Conservation (phyloP, 768 basidiomycete species). For the Pholiota molesta region DNA sequence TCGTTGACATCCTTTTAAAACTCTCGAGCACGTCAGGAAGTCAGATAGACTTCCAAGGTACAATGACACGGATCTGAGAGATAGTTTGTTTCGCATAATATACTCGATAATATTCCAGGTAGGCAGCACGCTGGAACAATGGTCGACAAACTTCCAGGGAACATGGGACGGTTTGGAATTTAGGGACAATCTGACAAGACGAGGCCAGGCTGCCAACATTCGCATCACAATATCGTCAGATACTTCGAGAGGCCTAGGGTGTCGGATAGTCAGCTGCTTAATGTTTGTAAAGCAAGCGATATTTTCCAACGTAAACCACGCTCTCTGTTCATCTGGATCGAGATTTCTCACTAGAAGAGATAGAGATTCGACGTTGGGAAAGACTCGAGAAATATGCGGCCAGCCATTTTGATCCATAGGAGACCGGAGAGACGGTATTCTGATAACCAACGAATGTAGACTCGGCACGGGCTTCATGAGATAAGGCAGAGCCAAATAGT, state of each 20-base stretch:
- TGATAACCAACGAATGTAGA: not conserved
- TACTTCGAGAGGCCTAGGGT: not conserved
- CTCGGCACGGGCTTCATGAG: not conserved
- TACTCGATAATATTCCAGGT: not conserved
- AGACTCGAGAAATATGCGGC: not conserved
- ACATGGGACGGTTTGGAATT: not conserved
- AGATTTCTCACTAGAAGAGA: not conserved
- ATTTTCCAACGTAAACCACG: not conserved
- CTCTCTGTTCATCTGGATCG: not conserved
- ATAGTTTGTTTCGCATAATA: not conserved
- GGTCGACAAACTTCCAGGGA: not conserved
- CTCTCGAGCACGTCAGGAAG: no score
- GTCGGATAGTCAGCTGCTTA: not conserved
- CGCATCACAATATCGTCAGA: not conserved
- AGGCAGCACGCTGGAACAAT: not conserved
- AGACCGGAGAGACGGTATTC: not conserved
- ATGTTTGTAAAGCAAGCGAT: not conserved
- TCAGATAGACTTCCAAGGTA: not conserved
- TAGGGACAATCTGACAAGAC: not conserved
- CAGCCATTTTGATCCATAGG: not conserved
- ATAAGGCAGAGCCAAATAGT: not conserved
- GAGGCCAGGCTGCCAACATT: not conserved
- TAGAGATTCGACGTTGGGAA: not conserved
- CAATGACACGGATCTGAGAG: not conserved
- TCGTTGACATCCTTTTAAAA: no score